Percentiles rank a stretch among this genome's conserved stretches.
These are phyloP conservation scores for Telfairia occidentalis DNA, from an alignment of 331 rosid genomes.

Conservation along the genomic window DNA sequence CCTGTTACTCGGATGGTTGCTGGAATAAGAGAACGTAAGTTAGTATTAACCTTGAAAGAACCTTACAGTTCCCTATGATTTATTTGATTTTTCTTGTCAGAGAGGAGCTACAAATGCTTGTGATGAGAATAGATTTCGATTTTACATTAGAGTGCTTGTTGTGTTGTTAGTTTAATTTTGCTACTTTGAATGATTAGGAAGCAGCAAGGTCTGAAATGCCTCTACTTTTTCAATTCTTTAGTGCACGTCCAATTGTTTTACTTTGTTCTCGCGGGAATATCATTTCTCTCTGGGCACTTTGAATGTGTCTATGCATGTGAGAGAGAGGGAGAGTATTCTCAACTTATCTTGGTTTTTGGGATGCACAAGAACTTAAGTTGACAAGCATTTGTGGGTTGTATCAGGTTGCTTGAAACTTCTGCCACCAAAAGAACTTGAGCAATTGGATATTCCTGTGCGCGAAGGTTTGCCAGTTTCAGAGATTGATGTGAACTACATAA, in stretches of 20 bases:
- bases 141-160: background rate
- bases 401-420: slow-evolving; percentile 80
- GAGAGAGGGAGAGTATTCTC: background rate
- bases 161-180: background rate
- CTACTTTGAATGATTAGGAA: background rate
- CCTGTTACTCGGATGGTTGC: slow-evolving; percentile 51
- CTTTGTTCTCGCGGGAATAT: background rate
- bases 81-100: background rate
- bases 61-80: background rate
- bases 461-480: slow-evolving; percentile 32
- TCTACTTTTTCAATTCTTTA: background rate
- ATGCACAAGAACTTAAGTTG: slow-evolving; percentile 2
- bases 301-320: background rate
- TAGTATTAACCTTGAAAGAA: background rate
- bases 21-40: slow-evolving; percentile 80
- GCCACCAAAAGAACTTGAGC: slow-evolving; percentile 74
- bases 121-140: background rate
- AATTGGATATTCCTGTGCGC: slow-evolving; percentile 41
- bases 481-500: slow-evolving; percentile 31
- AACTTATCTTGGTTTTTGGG: background rate
- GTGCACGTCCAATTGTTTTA: background rate
- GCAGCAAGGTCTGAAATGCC: background rate
- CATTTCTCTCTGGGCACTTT: background rate
- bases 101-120: background rate
- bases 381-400: slow-evolving; percentile 18